Conservation (phyloP, 2,329 filamentous ascomycete species). For the Colletotrichum sp. region DNA sequence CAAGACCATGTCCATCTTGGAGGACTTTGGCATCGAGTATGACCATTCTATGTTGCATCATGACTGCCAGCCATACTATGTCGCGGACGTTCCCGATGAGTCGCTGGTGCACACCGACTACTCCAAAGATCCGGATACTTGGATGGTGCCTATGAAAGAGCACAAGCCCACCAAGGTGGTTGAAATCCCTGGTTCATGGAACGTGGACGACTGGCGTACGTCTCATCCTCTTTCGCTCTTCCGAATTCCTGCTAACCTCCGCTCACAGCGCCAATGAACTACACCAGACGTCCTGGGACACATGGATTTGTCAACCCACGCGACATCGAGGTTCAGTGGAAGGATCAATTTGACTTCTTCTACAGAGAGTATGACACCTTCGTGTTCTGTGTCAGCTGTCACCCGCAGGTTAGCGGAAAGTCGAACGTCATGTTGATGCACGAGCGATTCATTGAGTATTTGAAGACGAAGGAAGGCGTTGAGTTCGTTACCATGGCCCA, state of each 20-base stretch:
- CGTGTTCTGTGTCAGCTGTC: constrained; percentile 50
- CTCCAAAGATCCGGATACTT: constrained; percentile 22
- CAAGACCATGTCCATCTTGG: constrained; percentile 41
- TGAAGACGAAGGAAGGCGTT: constrained; percentile 48
- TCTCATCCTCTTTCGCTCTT: not conserved
- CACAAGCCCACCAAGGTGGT: constrained; percentile 36
- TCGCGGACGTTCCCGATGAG: constrained; percentile 25
- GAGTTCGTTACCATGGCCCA: constrained; percentile 32
- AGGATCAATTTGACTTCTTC: constrained; percentile 49
- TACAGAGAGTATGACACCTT: constrained; percentile 51
- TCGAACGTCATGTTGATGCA: constrained; percentile 52
- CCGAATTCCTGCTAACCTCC: not conserved
- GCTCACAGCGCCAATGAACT: not conserved
- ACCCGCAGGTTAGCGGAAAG: constrained; percentile 53
- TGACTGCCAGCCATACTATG: constrained; percentile 46
- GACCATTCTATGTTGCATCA: constrained; percentile 55
- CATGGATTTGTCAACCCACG: constrained; percentile 47
- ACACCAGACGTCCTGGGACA: not conserved
- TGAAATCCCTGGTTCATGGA: constrained; percentile 45
- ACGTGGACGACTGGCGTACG: not conserved
- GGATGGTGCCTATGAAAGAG: constrained; percentile 25
- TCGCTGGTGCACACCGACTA: constrained; percentile 21
- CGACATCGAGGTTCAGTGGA: constrained; percentile 47
- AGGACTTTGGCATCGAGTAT: constrained; percentile 46
- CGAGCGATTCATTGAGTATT: constrained; percentile 49